phyloP scores from a whole-genome alignment of 2,329 filamentous ascomycete genomes.

The Corynespora cassiicola region DNA sequence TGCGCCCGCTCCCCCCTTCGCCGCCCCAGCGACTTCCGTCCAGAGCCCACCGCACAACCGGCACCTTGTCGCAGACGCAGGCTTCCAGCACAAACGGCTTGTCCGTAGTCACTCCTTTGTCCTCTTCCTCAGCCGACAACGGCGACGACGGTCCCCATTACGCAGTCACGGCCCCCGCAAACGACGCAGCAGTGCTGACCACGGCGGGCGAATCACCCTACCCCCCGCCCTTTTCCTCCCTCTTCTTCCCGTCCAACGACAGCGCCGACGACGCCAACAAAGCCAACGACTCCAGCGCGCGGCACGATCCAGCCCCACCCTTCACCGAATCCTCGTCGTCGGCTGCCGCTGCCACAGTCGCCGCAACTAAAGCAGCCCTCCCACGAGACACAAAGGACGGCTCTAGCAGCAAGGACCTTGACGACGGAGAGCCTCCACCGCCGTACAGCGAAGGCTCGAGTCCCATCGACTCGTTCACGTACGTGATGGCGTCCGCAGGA shows the following conservation, averaged over 20 bases:
- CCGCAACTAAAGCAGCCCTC: constrained; percentile 84
- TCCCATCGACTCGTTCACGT: constrained; percentile 89
- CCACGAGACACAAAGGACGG: constrained; percentile 80
- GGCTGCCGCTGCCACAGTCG: constrained; percentile 54
- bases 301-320: constrained; percentile 60
- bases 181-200: constrained; percentile 42
- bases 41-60: constrained; percentile 39
- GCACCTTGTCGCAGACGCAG: constrained; percentile 54
- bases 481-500: constrained; percentile 97
- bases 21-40: constrained; percentile 21
- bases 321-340: constrained; percentile 58
- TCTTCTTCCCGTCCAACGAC: constrained; percentile 61
- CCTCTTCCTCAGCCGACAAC: constrained; percentile 32
- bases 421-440: constrained; percentile 91
- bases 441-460: constrained; percentile 95
- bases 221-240: constrained; percentile 69
- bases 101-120: constrained; percentile 53
- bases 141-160: constrained; percentile 32
- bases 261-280: constrained; percentile 56
- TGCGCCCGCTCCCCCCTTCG: constrained; percentile 35
- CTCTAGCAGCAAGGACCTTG: constrained; percentile 72
- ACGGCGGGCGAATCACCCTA: constrained; percentile 60
- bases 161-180: constrained; percentile 41
- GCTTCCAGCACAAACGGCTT: constrained; percentile 49
- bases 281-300: constrained; percentile 52